Conservation (phyloP, 2,329 filamentous ascomycete genomes). For the Sclerotinia spermophila region DNA sequence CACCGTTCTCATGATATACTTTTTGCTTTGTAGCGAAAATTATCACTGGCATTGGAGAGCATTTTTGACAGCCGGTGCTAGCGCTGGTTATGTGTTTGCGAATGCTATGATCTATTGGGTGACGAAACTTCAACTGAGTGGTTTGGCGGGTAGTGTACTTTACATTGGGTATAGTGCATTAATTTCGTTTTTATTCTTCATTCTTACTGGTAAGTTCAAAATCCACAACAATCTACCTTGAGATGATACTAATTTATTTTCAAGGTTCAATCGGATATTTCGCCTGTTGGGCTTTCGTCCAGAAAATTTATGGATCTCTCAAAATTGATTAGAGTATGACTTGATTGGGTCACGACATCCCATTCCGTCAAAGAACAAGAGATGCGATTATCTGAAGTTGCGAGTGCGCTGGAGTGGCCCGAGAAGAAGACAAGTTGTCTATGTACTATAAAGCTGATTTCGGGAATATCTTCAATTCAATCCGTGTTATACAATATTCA, state of each 20-base stretch:
- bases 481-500: neutral
- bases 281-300: constrained; percentile 88
- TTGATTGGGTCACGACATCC: neutral
- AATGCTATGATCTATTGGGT: constrained; percentile 90
- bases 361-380: neutral
- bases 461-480: neutral
- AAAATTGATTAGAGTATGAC: constrained; percentile 72
- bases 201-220: constrained; percentile 75
- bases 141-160: constrained; percentile 79
- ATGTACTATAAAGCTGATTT: constrained; percentile 1
- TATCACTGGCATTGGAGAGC: constrained; percentile 99
- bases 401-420: neutral
- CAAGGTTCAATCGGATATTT: constrained; percentile 93
- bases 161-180: constrained; percentile 92
- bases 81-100: constrained; percentile 84
- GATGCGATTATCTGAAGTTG: neutral
- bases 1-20: constrained; percentile 92
- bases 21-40: constrained; percentile 91
- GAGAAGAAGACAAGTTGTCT: neutral
- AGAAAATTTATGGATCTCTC: constrained; percentile 94
- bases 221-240: neutral
- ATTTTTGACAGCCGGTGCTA: constrained; percentile 88
- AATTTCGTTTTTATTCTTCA: constrained; percentile 86
- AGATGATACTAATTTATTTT: constrained; percentile 24
- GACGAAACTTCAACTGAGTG: constrained; percentile 80